Conservation (phyloP, 2,329 filamentous ascomycete species). For the Zopfia rhizophila region DNA sequence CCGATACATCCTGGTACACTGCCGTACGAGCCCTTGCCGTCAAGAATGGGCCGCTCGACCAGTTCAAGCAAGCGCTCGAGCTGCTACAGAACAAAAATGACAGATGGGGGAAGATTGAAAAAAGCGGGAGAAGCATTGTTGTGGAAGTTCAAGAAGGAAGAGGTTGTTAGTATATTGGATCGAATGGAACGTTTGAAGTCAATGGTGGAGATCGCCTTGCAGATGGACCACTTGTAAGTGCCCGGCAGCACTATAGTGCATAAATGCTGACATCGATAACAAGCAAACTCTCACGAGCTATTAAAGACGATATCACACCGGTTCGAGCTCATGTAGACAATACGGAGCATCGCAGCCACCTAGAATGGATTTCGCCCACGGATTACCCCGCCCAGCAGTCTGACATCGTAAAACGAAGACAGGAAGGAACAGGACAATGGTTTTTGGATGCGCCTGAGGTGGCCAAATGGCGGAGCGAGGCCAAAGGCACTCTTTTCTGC, state of each 20-base stretch:
- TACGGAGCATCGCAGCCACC: background rate
- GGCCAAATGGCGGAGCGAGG: conserved; percentile 2
- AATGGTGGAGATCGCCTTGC: conserved; percentile 7
- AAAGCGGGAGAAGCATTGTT: background rate
- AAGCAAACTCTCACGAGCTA: no score
- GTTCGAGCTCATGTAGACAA: conserved; percentile 5
- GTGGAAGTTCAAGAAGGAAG: conserved; percentile 4
- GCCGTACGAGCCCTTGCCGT: conserved; percentile 13
- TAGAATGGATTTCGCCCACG: conserved; percentile 17
- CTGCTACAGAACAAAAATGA: conserved; percentile 11
- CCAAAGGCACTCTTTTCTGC: conserved; percentile 25
- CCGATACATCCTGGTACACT: conserved; percentile 25
- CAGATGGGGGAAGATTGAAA: background rate
- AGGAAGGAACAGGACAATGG: conserved; percentile 21
- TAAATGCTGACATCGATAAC: conserved; percentile 2
- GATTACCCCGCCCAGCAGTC: conserved; percentile 22
- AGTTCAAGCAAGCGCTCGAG: conserved; percentile 26
- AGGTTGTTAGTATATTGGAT: conserved; percentile 12
- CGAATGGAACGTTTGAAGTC: conserved; percentile 8
- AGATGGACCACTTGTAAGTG: conserved; percentile 12
- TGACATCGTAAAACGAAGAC: conserved; percentile 16
- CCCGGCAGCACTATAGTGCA: conserved; percentile 3
- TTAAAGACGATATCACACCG: conserved; percentile 14
- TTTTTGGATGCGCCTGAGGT: conserved; percentile 11
- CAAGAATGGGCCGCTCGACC: conserved; percentile 27